phyloP scores from a whole-genome alignment of 2,329 filamentous ascomycete genomes.

The Penicillium corylophilum region DNA sequence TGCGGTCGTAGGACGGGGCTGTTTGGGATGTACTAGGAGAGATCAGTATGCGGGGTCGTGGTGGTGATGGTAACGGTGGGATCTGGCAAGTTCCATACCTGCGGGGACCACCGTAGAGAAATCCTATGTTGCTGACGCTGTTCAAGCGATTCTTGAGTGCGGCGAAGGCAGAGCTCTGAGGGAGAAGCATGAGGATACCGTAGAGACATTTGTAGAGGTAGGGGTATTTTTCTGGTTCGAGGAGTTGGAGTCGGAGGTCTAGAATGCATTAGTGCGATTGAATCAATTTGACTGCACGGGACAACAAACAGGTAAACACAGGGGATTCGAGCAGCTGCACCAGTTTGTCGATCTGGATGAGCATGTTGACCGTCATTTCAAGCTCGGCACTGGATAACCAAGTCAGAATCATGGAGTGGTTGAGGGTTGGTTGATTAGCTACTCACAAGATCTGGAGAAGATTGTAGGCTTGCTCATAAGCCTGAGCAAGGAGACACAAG shows the following conservation, averaged over 20 bases:
- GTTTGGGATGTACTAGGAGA: constrained; percentile 15
- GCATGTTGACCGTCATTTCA: constrained; percentile 97
- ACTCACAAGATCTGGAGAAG: constrained; percentile 88
- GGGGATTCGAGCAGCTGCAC: constrained; percentile 96
- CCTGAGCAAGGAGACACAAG: constrained; percentile 89
- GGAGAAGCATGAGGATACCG: constrained; percentile 94
- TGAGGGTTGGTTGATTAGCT: not conserved
- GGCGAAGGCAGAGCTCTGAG: constrained; percentile 94
- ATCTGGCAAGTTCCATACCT: constrained; percentile 57
- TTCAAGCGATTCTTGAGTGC: constrained; percentile 95
- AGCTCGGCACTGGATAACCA: constrained; percentile 72
- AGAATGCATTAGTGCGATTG: not conserved
- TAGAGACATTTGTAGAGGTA: constrained; percentile 98
- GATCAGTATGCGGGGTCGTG: constrained; percentile 6
- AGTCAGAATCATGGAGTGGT: constrained; percentile 19
- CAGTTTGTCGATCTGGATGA: constrained; percentile 98
- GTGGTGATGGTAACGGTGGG: not conserved
- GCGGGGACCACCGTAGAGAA: constrained; percentile 78
- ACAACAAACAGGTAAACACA: constrained; percentile 82
- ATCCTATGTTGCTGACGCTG: constrained; percentile 94
- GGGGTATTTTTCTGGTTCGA: constrained; percentile 93
- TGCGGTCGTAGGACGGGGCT: constrained; percentile 62
- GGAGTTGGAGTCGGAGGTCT: constrained; percentile 91
- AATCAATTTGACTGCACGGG: not conserved
- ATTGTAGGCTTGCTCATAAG: constrained; percentile 97